Evolutionary conservation across 495 filamentous ascomycete genomes (phyloP).

Genomic region (Poronia punctata): DNA sequence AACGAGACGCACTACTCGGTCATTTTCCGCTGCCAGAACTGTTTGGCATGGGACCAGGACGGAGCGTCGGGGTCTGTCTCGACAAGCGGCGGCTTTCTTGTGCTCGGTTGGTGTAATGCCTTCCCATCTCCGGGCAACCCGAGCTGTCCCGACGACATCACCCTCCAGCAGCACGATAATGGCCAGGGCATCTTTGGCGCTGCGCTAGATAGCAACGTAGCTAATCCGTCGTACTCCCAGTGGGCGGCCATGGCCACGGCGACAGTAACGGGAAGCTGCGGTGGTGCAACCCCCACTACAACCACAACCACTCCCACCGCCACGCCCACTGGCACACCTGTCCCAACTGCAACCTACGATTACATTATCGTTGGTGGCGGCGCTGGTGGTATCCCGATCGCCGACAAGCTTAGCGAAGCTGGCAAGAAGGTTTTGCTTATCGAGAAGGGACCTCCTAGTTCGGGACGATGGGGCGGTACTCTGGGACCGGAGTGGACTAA

Average conservation of each 20-base stretch:
- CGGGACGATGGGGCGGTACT: constrained; percentile 51
- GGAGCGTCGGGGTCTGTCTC: constrained; percentile 33
- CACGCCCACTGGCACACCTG: constrained; percentile 28
- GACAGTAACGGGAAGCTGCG: constrained; percentile 25
- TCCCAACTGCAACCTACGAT: constrained; percentile 50
- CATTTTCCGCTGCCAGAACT: constrained; percentile 58
- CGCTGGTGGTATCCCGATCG: constrained; percentile 58
- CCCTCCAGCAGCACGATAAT: constrained; percentile 37
- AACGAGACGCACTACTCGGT: constrained; percentile 48
- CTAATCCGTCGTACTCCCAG: constrained; percentile 34
- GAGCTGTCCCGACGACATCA: constrained; percentile 24
- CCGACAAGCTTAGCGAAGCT: constrained; percentile 55
- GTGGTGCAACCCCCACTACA: constrained; percentile 23
- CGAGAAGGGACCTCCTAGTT: constrained; percentile 57
- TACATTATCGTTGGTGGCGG: constrained; percentile 63
- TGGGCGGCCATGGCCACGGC: constrained; percentile 33
- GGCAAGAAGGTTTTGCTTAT: constrained; percentile 60
- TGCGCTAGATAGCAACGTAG: constrained; percentile 28
- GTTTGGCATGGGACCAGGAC: constrained; percentile 50
- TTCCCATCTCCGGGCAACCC: constrained; percentile 24
- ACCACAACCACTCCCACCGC: constrained; percentile 22
- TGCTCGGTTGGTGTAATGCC: constrained; percentile 43
- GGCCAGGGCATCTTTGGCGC: constrained; percentile 41
- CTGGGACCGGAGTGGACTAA: constrained; percentile 56
- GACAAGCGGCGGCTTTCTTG: constrained; percentile 28